Base-by-base conservation (phyloP, 2,329 filamentous ascomycete genomes). In the Ophiostoma pallidulum region DNA sequence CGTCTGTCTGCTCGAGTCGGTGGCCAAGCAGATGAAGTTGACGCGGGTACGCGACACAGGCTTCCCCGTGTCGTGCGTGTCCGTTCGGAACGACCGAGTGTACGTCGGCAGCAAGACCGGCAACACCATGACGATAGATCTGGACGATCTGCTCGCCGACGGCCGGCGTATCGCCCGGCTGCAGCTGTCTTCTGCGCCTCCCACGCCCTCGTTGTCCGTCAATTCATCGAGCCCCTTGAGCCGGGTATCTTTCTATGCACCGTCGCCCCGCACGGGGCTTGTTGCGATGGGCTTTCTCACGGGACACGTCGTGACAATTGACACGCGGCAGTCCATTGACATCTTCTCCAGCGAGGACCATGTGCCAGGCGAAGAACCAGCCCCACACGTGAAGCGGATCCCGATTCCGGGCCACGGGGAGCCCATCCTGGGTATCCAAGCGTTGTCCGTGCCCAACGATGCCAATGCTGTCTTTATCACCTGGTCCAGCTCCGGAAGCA, bases 1-100 rank as follows among this genome's bases (percentile, higher is more conserved):
- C 59, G 72, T 98, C n/a, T 97, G 91, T 63, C 70, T 94, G 26
- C 71, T 96, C 28, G 85, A 96, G 53, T 86, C 94, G 55, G 77
- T 75, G 28, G 80, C 77, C 44, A 82, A 81, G 52, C 77, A 80
- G 52, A 84, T 85, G 63, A 86, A 80, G 55, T 69, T 96, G 41
- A 70, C 73, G 37, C 79, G 80, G 49, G 71, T 88, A 29, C 73
- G 80, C 32, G 75, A 78, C 38, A 70, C 84, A 29, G 80, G 77
- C 1, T 91, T 91, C 59, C 62, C 71, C 9, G 75, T 90, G 46
- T 78, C 73, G 4, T 85, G 85, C 36, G 74, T 88, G 49, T 73
- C 80, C 2, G 68, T 84, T 14, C 74, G 75, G 41, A 72, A 74
- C 12, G 68, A 72, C 4, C 67, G 72, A 18, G 69, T 85, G 8